A percentile compares a stretch with the other conserved stretches of the same genome.
These are phyloP conservation scores for Diospyros kaki DNA, from an alignment of 148 eudicot genomes.

Conservation along the genomic window DNA sequence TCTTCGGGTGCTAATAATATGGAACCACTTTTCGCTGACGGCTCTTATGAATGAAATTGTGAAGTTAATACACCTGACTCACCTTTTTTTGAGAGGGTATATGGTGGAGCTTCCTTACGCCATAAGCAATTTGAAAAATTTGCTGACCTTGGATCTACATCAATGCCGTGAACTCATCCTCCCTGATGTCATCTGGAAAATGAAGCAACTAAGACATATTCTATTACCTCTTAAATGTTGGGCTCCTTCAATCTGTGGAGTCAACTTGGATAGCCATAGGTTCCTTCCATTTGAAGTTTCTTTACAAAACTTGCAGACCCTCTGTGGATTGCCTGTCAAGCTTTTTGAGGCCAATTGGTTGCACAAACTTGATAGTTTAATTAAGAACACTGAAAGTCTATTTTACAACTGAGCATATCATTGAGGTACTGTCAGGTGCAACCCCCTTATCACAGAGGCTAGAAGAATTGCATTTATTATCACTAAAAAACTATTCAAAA, in stretches of 20 bases:
- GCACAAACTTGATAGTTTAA: too few species aligned
- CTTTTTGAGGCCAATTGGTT: not conserved
- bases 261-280: not conserved
- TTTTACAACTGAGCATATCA: not conserved
- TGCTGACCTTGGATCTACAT: not conserved
- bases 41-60: conserved; percentile 8
- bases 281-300: not conserved
- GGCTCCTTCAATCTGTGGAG: not conserved
- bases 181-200: not conserved
- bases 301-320: not conserved
- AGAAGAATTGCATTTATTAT: not conserved
- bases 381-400: not conserved
- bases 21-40: too few species aligned
- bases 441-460: not conserved
- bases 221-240: too few species aligned
- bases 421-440: not conserved
- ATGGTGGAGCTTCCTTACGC: not conserved
- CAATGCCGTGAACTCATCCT: not conserved
- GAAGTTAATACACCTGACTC: conserved; percentile 5
- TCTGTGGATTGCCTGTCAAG: not conserved
- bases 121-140: conserved; percentile 4
- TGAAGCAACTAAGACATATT: conserved; percentile 1
- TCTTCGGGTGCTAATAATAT: not conserved
- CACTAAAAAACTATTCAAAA: not conserved
- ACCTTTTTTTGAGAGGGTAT: not conserved